Percentiles rank a stretch among this genome's conserved stretches.
These are phyloP conservation scores for Syncephalis plumigaleata DNA, from an alignment of 371 early-diverging fungal species.

Conservation along the genomic window DNA sequence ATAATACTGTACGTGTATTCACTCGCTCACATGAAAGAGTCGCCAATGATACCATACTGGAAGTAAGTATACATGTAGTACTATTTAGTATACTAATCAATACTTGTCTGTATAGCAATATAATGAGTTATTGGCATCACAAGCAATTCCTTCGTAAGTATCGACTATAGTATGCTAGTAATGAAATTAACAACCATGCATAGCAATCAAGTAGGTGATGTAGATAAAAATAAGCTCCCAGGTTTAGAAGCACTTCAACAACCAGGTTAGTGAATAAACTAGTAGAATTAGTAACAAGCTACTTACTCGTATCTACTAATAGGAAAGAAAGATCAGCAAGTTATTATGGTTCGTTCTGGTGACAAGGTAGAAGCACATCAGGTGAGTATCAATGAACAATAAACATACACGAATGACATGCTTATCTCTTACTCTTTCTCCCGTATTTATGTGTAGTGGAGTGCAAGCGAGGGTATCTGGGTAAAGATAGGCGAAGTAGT, in stretches of 20 bases:
- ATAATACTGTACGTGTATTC: slow-evolving; percentile 68
- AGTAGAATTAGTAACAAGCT: not conserved
- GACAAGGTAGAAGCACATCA: slow-evolving; percentile 65
- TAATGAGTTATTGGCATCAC: slow-evolving; percentile 53
- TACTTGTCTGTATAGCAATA: slow-evolving; percentile 17
- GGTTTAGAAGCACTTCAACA: slow-evolving; percentile 49
- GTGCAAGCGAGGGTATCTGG: slow-evolving; percentile 44
- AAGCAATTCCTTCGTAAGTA: slow-evolving; percentile 56
- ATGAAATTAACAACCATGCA: not conserved
- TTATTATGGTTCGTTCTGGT: slow-evolving; percentile 68
- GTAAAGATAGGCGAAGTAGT: slow-evolving; percentile 88
- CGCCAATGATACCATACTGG: slow-evolving; percentile 33
- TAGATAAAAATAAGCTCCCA: slow-evolving; percentile 68
- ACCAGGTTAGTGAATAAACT: slow-evolving; percentile 27
- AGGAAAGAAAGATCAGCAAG: slow-evolving; percentile 61
- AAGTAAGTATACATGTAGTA: slow-evolving; percentile 13
- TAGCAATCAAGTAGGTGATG: slow-evolving; percentile 71
- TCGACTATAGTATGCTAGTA: not conserved
- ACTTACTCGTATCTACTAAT: slow-evolving; percentile 2
- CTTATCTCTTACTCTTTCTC: not conserved
- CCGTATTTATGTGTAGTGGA: slow-evolving; percentile 37
- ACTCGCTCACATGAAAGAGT: slow-evolving; percentile 36
- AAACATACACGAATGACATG: not conserved
- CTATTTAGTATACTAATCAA: not conserved
- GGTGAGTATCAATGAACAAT: slow-evolving; percentile 13